Evolutionary conservation across 2,329 filamentous ascomycete genomes (phyloP).

Genomic region (Passalora sequoiae): DNA sequence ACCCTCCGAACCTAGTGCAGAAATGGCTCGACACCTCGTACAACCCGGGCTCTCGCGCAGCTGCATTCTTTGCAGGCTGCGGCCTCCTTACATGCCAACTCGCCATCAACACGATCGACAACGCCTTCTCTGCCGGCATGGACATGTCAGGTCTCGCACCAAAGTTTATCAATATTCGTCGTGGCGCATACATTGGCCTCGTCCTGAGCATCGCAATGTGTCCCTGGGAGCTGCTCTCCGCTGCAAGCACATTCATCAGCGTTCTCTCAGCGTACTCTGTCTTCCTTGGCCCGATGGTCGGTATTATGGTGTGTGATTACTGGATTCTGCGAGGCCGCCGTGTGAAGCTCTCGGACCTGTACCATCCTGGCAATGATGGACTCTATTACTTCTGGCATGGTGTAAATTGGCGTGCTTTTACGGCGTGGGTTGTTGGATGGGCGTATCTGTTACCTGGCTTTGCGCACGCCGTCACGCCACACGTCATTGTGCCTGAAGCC

Average conservation of each 20-base stretch:
- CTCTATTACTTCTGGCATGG: slow-evolving; percentile 43
- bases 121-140: slow-evolving; percentile 50
- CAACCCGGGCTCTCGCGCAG: slow-evolving; percentile 36
- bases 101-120: slow-evolving; percentile 44
- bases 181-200: slow-evolving; percentile 48
- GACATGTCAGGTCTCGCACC: slow-evolving; percentile 52
- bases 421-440: slow-evolving; percentile 38
- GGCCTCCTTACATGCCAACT: slow-evolving; percentile 45
- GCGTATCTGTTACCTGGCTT: slow-evolving; percentile 34
- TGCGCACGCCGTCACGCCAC: slow-evolving; percentile 39
- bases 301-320: slow-evolving; percentile 45
- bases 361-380: slow-evolving; percentile 33
- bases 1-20: slow-evolving; percentile 40
- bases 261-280: slow-evolving; percentile 24
- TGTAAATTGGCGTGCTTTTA: slow-evolving; percentile 43
- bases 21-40: slow-evolving; percentile 35
- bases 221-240: slow-evolving; percentile 50
- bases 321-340: slow-evolving; percentile 39
- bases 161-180: slow-evolving; percentile 52
- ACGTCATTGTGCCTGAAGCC: slow-evolving; percentile 35
- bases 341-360: slow-evolving; percentile 44
- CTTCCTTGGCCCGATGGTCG: slow-evolving; percentile 44
- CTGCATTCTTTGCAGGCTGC: slow-evolving; percentile 44
- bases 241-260: slow-evolving; percentile 44
- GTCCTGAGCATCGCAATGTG: slow-evolving; percentile 44